Evolutionary conservation across 163 green algal genomes (phyloP).

Genomic region (Prototheca stagnorum): DNA sequence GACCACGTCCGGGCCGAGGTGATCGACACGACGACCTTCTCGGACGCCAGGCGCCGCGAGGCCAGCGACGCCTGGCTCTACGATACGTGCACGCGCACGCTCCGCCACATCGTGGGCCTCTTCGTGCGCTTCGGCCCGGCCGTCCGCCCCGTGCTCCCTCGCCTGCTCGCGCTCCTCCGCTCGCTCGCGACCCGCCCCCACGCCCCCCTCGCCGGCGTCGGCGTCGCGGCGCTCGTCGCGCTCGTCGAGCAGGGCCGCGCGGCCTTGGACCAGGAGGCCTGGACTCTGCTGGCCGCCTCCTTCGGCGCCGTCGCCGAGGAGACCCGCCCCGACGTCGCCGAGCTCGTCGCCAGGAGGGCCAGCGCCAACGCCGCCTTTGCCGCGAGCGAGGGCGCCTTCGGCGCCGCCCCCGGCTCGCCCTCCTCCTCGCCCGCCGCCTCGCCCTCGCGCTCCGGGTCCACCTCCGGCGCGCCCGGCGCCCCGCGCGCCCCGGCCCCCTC

Average conservation of each 20-base stretch:
- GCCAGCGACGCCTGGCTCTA: conserved; percentile 85
- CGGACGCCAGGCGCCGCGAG: conserved; percentile 45
- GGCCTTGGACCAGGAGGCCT: conserved; percentile 21
- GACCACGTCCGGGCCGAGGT: conserved; percentile 79
- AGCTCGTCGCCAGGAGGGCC: conserved; percentile 30
- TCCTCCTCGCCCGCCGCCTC: no score
- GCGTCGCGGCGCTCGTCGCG: conserved; percentile 64
- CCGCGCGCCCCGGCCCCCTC: no score
- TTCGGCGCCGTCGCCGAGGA: conserved; percentile 31
- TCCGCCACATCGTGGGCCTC: conserved; percentile 70
- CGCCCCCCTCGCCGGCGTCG: conserved; percentile 68
- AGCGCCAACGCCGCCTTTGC: conserved; percentile 2
- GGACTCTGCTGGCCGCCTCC: conserved; percentile 24
- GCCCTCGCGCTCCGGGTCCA: no score
- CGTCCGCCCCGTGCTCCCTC: conserved; percentile 38
- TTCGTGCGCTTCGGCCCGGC: conserved; percentile 10
- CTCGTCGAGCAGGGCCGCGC: conserved; percentile 30
- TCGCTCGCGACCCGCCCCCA: conserved; percentile 58
- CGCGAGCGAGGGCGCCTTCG: neutral
- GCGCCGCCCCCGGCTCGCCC: neutral
- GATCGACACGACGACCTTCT: conserved; percentile 85
- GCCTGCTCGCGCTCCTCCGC: conserved; percentile 50
- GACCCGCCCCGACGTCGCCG: conserved; percentile 30
- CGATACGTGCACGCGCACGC: conserved; percentile 83
- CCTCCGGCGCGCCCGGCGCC: no score